A percentile compares a stretch with the other conserved stretches of the same genome.
Conservation (phyloP, 768 basidiomycete genomes). For the Kwoniella dendrophila region DNA sequence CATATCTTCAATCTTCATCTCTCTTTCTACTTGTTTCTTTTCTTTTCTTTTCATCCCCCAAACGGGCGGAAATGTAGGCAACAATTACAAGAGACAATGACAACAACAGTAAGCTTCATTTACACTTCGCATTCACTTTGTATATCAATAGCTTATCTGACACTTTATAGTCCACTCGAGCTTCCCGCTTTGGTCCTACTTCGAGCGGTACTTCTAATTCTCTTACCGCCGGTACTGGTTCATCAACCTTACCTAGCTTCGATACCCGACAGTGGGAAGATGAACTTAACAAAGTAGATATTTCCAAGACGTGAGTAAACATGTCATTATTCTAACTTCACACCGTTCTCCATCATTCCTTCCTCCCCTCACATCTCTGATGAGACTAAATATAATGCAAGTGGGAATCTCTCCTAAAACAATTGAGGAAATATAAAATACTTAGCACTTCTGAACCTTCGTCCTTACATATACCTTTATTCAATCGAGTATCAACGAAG, state of each 20-base stretch:
- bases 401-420: conserved; percentile 99
- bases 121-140: not conserved
- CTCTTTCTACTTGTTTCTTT: conserved; percentile 6
- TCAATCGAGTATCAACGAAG: conserved; percentile 19
- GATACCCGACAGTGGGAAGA: conserved; percentile 65
- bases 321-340: not conserved
- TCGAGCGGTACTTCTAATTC: not conserved
- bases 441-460: conserved; percentile 64
- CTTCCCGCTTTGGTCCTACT: not conserved
- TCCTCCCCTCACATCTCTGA: conserved; percentile 34
- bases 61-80: conserved; percentile 27
- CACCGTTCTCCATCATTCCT: not conserved
- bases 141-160: not conserved
- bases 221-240: not conserved
- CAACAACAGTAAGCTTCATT: conserved; percentile 19
- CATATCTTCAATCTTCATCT: conserved; percentile 12
- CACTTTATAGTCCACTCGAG: not conserved
- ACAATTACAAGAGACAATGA: conserved; percentile 13
- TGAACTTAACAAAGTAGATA: conserved; percentile 75
- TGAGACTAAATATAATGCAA: conserved; percentile 72
- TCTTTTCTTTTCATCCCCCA: conserved; percentile 4
- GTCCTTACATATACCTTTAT: conserved; percentile 8
- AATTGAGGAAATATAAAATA: conserved; percentile 72
- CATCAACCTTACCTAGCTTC: conserved; percentile 9
- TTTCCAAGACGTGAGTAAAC: conserved; percentile 82